Base-by-base conservation (phyloP, 2,329 filamentous ascomycete genomes). In the Escovopsis sp. region DNA sequence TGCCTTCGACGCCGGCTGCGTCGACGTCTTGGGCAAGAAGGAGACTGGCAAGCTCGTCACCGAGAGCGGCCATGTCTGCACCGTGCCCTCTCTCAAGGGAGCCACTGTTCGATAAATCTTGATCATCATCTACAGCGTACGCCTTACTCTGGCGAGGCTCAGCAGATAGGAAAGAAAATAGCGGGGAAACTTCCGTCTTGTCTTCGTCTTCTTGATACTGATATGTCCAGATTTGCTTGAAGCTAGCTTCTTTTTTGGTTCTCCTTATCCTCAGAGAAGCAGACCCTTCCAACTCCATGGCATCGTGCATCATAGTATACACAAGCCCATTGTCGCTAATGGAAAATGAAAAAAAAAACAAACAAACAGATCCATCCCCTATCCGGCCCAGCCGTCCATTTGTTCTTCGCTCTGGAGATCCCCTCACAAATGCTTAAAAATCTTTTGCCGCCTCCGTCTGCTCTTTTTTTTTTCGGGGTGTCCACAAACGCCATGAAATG, bases 1-100 rank as follows among this genome's bases (percentile, higher is more conserved):
- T 33, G 87, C 74, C 0, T 98, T 96, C 59, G 84, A 96, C 55
- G 84, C 83, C 3, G 72, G 66, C 37, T 78, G 70, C 38, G 85
- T 94, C 33, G 81, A 85, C 63, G 77, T 82, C 62, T 68, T 89
- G 45, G 79, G 81, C 55, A 82, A 82, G 61, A 75, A 80, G 48
- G 83, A 73, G 19, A 50, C 75, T 37, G 73, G 73, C 48, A 77
- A 75, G 65, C 67, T 96, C 51, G 77, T 85, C 49, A 89, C 87
- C 3, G 78, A 80, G 59, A 75, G 69, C 46, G 85, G 85, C 40
- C 85, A 85, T 37, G 64, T 83, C 38, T 96, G 91, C 68, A 89
- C 75, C 37, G 88, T 96, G 47, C 77, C 81, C 63, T 84, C 71
- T 45, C 69, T 98, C 57, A 81, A 80, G 66, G 80, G 78, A 34